Evolutionary conservation across 345 rosid species (phyloP), one percentile per base, ranked within the genome.

Genomic region (Crucihimalaya himalaica): DNA sequence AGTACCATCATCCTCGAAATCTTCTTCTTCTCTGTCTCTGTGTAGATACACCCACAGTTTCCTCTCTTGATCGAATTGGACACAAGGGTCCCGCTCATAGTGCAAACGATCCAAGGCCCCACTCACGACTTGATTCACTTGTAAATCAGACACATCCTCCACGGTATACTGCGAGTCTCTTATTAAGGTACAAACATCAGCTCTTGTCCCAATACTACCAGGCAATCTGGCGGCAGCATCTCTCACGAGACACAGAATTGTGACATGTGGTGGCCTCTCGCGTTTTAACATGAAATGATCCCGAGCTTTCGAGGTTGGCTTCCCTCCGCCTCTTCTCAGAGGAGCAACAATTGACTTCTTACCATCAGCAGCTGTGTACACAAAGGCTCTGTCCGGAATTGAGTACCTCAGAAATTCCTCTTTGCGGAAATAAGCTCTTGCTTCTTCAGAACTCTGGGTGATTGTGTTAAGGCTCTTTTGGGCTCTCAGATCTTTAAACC

Each of bases 211-310:
- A 71, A 96, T 96, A 83, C 97, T 89, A 63, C 99, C 88, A 32
- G 99, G 99, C 86, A 96, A 79, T 74, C 99, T 89, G 68, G 99
- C 76, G 57, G 99, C 98, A 29, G 99, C 97, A 80, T 96, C 99
- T 86, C 99, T 85, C 61, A 96, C 99, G 37, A 96, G 98, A 80
- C 99, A 96, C 13, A 96, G 86, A 64, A 96, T 89, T 4, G 99
- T 96, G 73, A 96, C 99, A 84, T 96, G 98, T 12, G 99, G 98
- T 13, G 99, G 99, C 3, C 99, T 89, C 82, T 96, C 98, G 18
- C 97, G 98, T 83, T 92, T 92, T 84, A 96, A 84, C 99, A 96
- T 96, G 75, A 92, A 96, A 84, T 96, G 99, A 66, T 96, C 99
- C 42, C 99, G 87, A 53, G 99, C 97, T 83, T 96, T 96, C 50